These are phyloP conservation scores for Bolboschoenoplectus hybrid DNA, from an alignment of 202 grass and related monocot genomes.

Conservation along the genomic window DNA sequence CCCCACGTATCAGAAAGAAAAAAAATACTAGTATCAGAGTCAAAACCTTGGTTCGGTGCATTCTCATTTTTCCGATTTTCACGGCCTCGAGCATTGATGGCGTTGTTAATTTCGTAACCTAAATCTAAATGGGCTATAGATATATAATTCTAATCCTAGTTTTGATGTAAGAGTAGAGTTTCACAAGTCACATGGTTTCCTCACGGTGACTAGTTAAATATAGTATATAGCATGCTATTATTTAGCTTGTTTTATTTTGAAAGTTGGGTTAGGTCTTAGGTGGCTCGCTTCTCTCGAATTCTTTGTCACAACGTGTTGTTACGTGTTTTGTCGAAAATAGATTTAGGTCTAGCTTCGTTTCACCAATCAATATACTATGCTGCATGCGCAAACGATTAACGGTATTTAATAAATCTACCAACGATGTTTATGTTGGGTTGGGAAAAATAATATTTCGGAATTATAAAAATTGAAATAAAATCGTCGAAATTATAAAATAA, in stretches of 20 bases:
- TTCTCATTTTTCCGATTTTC: background rate
- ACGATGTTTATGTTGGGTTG: background rate
- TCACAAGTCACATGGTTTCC: background rate
- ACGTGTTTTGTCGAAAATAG: background rate
- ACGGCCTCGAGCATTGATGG: slow-evolving; percentile 20
- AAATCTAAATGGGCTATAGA: background rate
- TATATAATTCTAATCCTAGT: background rate
- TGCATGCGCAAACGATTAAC: background rate
- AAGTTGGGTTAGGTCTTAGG: background rate
- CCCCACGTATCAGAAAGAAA: background rate
- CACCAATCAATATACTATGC: background rate
- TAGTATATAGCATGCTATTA: background rate
- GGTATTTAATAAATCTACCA: background rate
- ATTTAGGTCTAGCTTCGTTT: background rate
- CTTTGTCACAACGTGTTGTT: background rate
- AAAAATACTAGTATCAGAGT: no score
- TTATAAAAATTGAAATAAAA: no score
- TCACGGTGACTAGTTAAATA: background rate
- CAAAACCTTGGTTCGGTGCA: background rate
- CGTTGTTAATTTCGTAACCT: background rate
- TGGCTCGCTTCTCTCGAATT: background rate
- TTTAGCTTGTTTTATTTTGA: background rate
- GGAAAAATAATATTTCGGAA: no score
- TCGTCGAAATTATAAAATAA: no score
- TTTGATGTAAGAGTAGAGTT: slow-evolving; percentile 3